Evolutionary conservation across 352 stramenopile species (phyloP).

Genomic region (Globisporangium abappressorium): DNA sequence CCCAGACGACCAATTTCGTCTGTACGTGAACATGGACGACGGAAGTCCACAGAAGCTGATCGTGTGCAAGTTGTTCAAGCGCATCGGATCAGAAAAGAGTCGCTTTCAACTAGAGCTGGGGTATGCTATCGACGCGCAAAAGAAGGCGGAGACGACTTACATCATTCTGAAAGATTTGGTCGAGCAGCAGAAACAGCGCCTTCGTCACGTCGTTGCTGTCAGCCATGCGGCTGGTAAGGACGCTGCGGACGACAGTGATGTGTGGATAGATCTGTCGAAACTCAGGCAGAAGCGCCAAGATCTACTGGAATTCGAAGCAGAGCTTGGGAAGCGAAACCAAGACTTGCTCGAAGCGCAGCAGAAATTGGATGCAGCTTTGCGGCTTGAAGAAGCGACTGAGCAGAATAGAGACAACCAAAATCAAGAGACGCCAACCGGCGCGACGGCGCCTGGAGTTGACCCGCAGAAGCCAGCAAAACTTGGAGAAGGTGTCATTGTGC

Average conservation of each 20-base stretch:
- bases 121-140: constrained; percentile 12
- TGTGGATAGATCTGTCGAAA: constrained; percentile 36
- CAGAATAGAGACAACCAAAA: neutral
- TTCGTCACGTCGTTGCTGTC: constrained; percentile 33
- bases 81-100: constrained; percentile 32
- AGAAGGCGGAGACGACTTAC: constrained; percentile 28
- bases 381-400: neutral
- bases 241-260: constrained; percentile 16
- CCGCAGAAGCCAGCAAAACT: neutral
- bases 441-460: neutral
- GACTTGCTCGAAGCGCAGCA: constrained; percentile 12
- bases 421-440: neutral
- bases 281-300: constrained; percentile 46
- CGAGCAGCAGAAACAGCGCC: constrained; percentile 30
- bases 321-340: constrained; percentile 18
- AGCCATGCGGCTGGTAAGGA: constrained; percentile 22
- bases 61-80: constrained; percentile 55
- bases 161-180: constrained; percentile 36
- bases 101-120: constrained; percentile 22
- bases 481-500: neutral
- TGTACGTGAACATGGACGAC: constrained; percentile 32
- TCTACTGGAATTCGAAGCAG: constrained; percentile 30
- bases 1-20: constrained; percentile 39
- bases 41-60: constrained; percentile 22
- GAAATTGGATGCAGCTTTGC: constrained; percentile 13